phyloP scores from a whole-genome alignment of 805 yeast genomes.

The Teunomyces lycoperdinae region DNA sequence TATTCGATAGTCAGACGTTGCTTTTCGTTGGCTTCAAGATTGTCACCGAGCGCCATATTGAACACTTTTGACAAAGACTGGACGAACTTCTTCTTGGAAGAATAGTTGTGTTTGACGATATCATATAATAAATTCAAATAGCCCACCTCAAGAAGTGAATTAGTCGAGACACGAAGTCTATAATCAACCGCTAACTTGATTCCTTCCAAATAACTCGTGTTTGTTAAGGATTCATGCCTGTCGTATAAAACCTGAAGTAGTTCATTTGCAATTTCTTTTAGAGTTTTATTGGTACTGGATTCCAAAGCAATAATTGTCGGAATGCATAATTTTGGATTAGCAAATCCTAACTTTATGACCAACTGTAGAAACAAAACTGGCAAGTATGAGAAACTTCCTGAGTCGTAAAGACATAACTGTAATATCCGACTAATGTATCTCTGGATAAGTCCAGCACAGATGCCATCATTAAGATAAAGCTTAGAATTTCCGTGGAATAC shows the following conservation, averaged over 20 bases:
- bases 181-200: slow-evolving; percentile 52
- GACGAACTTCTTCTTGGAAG: slow-evolving; percentile 43
- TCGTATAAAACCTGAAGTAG: slow-evolving; percentile 57
- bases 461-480: slow-evolving; percentile 58
- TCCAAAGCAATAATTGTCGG: slow-evolving; percentile 71
- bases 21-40: slow-evolving; percentile 15
- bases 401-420: slow-evolving; percentile 45
- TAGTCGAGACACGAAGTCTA: slow-evolving; percentile 22
- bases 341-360: slow-evolving; percentile 63
- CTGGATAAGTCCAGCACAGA: slow-evolving; percentile 71
- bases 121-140: slow-evolving; percentile 42
- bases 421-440: slow-evolving; percentile 53
- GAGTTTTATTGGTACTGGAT: slow-evolving; percentile 43
- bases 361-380: slow-evolving; percentile 56
- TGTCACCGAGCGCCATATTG: slow-evolving; percentile 9
- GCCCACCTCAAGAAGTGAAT: slow-evolving; percentile 23
- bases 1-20: slow-evolving; percentile 17
- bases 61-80: slow-evolving; percentile 19
- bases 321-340: slow-evolving; percentile 68
- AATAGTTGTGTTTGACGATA: slow-evolving; percentile 20
- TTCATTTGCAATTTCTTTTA: slow-evolving; percentile 47
- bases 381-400: slow-evolving; percentile 43
- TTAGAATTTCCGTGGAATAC: slow-evolving; percentile 53
- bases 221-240: slow-evolving; percentile 71
- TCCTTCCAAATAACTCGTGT: slow-evolving; percentile 63